These are phyloP conservation scores for Neopestalotiopsis sp. DNA, from an alignment of 2,329 filamentous ascomycete species.

Conservation along the genomic window DNA sequence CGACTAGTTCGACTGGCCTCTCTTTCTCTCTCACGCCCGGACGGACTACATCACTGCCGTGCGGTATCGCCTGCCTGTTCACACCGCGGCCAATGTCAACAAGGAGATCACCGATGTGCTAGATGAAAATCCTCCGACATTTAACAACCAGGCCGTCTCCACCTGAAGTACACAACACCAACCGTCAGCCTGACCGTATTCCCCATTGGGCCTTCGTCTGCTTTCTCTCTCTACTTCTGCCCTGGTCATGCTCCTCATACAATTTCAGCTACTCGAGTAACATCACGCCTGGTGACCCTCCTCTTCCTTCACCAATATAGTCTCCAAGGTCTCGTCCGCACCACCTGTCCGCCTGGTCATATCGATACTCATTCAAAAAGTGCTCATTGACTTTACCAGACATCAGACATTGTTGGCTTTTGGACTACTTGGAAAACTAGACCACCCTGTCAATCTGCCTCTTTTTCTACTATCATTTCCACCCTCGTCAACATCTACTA, in stretches of 20 bases:
- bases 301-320: neutral
- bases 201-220: slow-evolving; percentile 20
- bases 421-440: neutral
- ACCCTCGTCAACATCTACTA: slow-evolving; percentile 13
- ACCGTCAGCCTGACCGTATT: slow-evolving; percentile 11
- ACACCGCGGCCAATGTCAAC: slow-evolving; percentile 9
- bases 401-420: neutral
- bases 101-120: slow-evolving; percentile 15
- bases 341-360: slow-evolving; percentile 8
- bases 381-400: neutral
- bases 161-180: slow-evolving; percentile 15
- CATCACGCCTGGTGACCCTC: neutral
- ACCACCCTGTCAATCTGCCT: neutral
- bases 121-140: slow-evolving; percentile 13
- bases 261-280: neutral
- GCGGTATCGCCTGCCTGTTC: neutral
- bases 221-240: slow-evolving; percentile 4
- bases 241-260: slow-evolving; percentile 8
- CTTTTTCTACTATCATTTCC: neutral
- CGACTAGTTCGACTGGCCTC: neutral
- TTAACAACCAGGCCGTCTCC: slow-evolving; percentile 9
- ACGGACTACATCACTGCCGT: slow-evolving; percentile 4
- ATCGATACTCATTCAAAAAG: neutral
- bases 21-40: neutral
- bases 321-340: slow-evolving; percentile 7